Evolutionary conservation across 2,329 filamentous ascomycete genomes (phyloP), one percentile per base, ranked within the genome.

Genomic region (Cladophialophora yegresii): DNA sequence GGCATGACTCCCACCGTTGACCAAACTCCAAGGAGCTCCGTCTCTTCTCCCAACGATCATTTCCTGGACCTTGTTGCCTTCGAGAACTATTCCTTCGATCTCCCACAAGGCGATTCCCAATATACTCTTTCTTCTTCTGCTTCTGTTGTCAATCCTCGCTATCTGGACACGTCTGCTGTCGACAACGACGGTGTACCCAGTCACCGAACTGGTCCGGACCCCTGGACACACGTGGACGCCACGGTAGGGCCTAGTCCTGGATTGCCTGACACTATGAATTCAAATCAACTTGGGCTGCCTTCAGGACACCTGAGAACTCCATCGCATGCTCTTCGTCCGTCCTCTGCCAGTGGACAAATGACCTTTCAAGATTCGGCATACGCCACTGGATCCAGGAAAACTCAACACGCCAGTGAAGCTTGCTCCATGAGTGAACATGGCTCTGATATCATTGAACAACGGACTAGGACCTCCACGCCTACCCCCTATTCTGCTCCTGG

Each of bases 301-400:
- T 26, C 57, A n/a, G 55, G 36, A 45, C 60, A 61, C 45, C 56
- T 55, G 5, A 49, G 13, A 20, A 61, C 49, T 16, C 58, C 54
- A 20, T 16, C 10, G n/a, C 57, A 57, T 43, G 40, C 43, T 26
- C 58, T 54, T 50, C 20, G 53, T 23, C 26, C 16, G 22, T 68
- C 66, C 30, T 51, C 54, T 28, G 61, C 47, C 9, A 66, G 66
- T 64, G 66, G 61, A 64, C 54, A 53, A 9, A 59, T 40, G 33
- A 66, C 66, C 12, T 49, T 66, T 20, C 33, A 45, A 68, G 66
- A 68, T 43, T 68, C 66, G 22, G 64, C 61, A 23, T 68, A 68
- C 32, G 63, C 30, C 12, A 64, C 66, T 22, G 47, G 54, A 43
- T 61, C 58, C 12, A 49, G 56, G 43, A 62, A 55, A 51, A 61